Percentiles rank a stretch among this genome's conserved stretches.
These are phyloP conservation scores for Thielaviopsis cerberus DNA, from an alignment of 2,329 filamentous ascomycete species.

Conservation along the genomic window DNA sequence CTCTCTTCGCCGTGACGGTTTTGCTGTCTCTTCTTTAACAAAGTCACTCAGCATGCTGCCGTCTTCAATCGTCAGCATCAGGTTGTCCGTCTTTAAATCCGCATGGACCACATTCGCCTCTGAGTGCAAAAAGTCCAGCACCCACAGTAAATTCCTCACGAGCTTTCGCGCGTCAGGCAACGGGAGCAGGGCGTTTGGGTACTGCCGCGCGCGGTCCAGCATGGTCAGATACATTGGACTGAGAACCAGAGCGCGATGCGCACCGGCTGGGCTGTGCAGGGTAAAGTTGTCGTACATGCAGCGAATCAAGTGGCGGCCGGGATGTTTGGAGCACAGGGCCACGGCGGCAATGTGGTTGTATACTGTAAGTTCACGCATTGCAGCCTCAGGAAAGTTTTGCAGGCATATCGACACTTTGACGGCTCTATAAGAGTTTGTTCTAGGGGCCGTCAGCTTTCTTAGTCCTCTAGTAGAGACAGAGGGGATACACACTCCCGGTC, in stretches of 20 bases:
- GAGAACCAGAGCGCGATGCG: constrained; percentile 6
- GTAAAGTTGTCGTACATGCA: constrained; percentile 5
- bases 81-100: constrained; percentile 11
- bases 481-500: constrained; percentile 13
- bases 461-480: neutral
- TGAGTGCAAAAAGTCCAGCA: constrained; percentile 9
- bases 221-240: constrained; percentile 9
- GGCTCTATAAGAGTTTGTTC: constrained; percentile 1
- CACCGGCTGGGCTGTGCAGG: constrained; percentile 1
- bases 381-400: neutral
- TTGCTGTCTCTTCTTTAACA: neutral
- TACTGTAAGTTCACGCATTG: neutral
- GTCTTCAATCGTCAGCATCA: constrained; percentile 11
- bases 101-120: constrained; percentile 9
- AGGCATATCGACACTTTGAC: constrained; percentile 5
- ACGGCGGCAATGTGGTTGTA: constrained; percentile 4
- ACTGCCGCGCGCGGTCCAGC: constrained; percentile 2
- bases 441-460: neutral
- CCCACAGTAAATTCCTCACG: constrained; percentile 4
- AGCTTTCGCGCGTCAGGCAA: neutral
- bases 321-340: constrained; percentile 1
- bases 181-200: constrained; percentile 2
- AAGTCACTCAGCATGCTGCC: constrained; percentile 8
- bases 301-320: constrained; percentile 6
- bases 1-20: neutral